Percentiles rank a stretch among this genome's conserved stretches.
phyloP scores from a whole-genome alignment of 179 eudicot genomes.

The Gypsophila paniculata region DNA sequence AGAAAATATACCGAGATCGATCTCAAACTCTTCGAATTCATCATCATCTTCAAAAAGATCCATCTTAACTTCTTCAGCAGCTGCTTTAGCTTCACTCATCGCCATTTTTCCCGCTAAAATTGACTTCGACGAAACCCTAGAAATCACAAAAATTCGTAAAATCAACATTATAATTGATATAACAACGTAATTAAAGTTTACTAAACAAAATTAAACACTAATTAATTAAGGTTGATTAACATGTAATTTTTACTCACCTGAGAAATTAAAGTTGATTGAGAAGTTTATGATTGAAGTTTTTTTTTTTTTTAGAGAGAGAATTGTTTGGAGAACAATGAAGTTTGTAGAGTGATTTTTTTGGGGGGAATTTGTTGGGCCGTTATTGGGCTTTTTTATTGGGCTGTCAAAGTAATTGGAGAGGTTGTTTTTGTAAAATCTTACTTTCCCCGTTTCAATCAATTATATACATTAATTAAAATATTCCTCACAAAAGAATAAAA shows the following conservation, averaged over 20 bases:
- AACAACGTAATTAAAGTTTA: neutral
- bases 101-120: slow-evolving; percentile 24
- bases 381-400: too few species aligned
- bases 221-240: too few species aligned
- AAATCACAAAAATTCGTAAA: neutral
- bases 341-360: neutral
- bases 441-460: too few species aligned
- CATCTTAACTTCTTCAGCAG: slow-evolving; percentile 55
- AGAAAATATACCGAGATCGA: slow-evolving; percentile 41
- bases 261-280: neutral
- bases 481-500: too few species aligned
- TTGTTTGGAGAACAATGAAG: neutral
- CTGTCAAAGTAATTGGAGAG: too few species aligned
- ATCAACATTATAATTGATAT: neutral
- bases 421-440: too few species aligned
- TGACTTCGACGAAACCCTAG: slow-evolving; percentile 18
- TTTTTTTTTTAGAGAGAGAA: neutral
- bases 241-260: neutral
- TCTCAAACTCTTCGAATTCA: slow-evolving; percentile 70
- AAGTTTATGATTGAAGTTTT: too few species aligned
- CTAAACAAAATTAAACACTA: too few species aligned
- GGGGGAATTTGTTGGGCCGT: too few species aligned
- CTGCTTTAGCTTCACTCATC: slow-evolving; percentile 35
- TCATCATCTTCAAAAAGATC: slow-evolving; percentile 76
- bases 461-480: too few species aligned